phyloP scores from a whole-genome alignment of 1,139 yeast species.

The Suhomyces bokatorum region DNA sequence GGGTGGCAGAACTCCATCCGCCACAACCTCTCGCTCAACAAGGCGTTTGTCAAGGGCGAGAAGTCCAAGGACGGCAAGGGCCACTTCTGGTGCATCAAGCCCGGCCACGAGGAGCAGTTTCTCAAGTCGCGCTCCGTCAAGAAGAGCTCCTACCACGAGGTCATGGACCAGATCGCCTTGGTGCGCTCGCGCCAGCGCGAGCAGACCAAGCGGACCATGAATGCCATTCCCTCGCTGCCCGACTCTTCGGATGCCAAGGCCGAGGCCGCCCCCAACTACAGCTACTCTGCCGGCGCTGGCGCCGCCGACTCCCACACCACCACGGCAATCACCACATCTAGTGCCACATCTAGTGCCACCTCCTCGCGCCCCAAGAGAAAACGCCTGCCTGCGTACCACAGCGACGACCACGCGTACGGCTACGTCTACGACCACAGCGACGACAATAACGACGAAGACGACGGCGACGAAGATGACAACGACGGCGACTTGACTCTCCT shows the following conservation, averaged over 20 bases:
- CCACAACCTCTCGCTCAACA: conserved; percentile 79
- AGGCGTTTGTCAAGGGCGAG: conserved; percentile 87
- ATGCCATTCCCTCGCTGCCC: conserved; percentile 39
- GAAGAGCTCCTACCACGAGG: conserved; percentile 47
- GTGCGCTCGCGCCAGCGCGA: conserved; percentile 14
- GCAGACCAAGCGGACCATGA: conserved; percentile 22
- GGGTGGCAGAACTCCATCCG: conserved; percentile 96
- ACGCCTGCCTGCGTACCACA: conserved; percentile 2
- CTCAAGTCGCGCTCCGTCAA: conserved; percentile 59
- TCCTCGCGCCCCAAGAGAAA: conserved; percentile 7
- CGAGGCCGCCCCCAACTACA: conserved; percentile 2
- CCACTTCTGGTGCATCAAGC: conserved; percentile 90
- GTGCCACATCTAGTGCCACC: background rate
- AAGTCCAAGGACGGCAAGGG: conserved; percentile 96
- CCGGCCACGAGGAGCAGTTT: conserved; percentile 81
- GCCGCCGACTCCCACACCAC: background rate
- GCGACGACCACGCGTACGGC: conserved; percentile 12
- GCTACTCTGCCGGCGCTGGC: background rate
- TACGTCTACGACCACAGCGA: conserved; percentile 7
- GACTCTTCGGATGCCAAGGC: conserved; percentile 2
- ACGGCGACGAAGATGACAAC: conserved; percentile 1
- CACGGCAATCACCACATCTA: background rate
- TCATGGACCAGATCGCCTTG: conserved; percentile 43
- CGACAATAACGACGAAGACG: conserved; percentile 12
- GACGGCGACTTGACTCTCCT: conserved; percentile 10